Percentiles rank a stretch among this genome's conserved stretches.
Evolutionary conservation across 495 filamentous ascomycete genomes (phyloP).

Genomic region (Usnea hakonensis): DNA sequence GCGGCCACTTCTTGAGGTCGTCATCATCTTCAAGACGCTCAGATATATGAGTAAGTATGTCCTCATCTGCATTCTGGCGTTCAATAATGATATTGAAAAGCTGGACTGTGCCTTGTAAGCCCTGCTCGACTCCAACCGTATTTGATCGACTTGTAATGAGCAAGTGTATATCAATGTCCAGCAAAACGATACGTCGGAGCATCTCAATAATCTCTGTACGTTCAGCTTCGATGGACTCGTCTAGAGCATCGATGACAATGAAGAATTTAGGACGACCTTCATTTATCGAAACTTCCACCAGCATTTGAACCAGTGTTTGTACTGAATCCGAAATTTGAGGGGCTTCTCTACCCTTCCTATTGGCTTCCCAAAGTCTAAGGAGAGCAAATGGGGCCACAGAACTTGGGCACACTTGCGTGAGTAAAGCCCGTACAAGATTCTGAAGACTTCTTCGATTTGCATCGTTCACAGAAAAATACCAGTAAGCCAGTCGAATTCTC

Average conservation of each 20-base stretch:
- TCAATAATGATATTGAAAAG: not conserved
- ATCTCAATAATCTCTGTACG: not conserved
- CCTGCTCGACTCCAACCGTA: not conserved
- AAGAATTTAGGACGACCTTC: not conserved
- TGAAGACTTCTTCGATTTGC: not conserved
- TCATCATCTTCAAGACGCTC: not conserved
- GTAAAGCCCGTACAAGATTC: not conserved
- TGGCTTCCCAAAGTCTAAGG: not conserved
- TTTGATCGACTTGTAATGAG: not conserved
- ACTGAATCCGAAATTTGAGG: not conserved
- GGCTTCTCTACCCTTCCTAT: not conserved
- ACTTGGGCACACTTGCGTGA: not conserved
- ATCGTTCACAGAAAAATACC: not conserved
- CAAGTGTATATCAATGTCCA: not conserved
- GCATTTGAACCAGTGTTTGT: not conserved
- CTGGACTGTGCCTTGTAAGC: not conserved
- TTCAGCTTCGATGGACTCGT: not conserved
- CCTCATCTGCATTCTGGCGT: not conserved
- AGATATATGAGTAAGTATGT: not conserved
- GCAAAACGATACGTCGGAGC: not conserved
- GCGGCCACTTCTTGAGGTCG: not conserved
- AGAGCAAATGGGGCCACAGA: not conserved
- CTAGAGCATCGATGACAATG: not conserved
- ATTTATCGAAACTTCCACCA: no score
- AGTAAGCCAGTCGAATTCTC: not conserved